Evolutionary conservation across 495 filamentous ascomycete genomes (phyloP).

Genomic region (Aspergillus nanangensis): DNA sequence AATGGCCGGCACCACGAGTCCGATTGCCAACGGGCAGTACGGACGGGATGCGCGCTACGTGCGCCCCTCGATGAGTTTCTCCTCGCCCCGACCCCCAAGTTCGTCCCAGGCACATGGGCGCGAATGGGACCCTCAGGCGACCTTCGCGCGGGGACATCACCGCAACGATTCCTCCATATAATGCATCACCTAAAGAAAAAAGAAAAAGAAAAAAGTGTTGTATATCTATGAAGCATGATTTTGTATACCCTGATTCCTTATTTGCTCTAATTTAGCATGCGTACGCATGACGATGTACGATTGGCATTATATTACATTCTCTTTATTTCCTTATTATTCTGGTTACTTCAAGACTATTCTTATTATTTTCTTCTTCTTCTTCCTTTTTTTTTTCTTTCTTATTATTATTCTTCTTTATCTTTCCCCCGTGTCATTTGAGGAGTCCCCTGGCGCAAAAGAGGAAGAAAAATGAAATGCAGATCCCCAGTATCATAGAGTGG

Average conservation of each 20-base stretch:
- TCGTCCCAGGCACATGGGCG: conserved; percentile 16
- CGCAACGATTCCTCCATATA: conserved; percentile 4
- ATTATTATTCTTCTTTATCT: too few relatives aligned
- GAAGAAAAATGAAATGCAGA: neutral
- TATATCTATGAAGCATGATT: conserved; percentile 4
- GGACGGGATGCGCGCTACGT: conserved; percentile 50
- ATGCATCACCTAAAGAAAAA: neutral
- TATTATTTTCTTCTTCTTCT: neutral
- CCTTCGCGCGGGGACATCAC: conserved; percentile 28
- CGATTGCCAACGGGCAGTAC: conserved; percentile 36
- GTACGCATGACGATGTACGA: neutral
- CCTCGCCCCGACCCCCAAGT: conserved; percentile 50
- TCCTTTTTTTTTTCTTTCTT: too few relatives aligned
- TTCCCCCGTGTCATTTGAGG: too few relatives aligned
- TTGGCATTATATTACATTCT: neutral
- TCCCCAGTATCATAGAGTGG: neutral
- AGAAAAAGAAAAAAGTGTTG: neutral
- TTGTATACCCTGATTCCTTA: conserved; percentile 1
- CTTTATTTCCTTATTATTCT: neutral
- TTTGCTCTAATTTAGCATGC: neutral
- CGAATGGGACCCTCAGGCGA: conserved; percentile 37
- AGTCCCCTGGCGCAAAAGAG: neutral
- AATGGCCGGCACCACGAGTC: conserved; percentile 25
- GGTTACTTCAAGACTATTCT: neutral
- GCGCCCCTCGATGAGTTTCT: conserved; percentile 57